phyloP scores from a whole-genome alignment of 2,329 filamentous ascomycete species.

The Fusarium hainanense region DNA sequence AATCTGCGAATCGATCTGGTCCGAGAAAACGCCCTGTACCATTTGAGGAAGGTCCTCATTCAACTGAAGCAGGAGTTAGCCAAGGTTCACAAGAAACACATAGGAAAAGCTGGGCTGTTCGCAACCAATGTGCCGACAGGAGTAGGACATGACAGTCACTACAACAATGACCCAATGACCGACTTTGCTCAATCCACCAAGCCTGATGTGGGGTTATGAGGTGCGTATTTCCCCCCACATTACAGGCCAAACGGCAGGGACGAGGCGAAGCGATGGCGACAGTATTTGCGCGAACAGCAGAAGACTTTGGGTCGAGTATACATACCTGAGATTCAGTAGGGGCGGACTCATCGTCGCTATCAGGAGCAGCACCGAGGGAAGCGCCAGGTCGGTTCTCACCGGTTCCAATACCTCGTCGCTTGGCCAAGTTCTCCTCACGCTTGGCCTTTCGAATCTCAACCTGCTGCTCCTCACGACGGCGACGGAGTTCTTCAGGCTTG shows the following conservation, averaged over 20 bases:
- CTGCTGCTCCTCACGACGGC: conserved; percentile 98
- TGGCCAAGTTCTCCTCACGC: conserved; percentile 98
- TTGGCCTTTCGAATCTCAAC: conserved; percentile 99
- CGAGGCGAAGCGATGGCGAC: conserved; percentile 26
- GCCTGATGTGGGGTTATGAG: conserved; percentile 50
- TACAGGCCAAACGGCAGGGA: conserved; percentile 37
- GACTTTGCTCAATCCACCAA: conserved; percentile 28
- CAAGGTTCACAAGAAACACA: conserved; percentile 11
- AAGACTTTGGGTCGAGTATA: conserved; percentile 15
- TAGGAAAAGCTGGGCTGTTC: conserved; percentile 9
- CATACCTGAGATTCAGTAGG: conserved; percentile 95
- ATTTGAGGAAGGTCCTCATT: conserved; percentile 98
- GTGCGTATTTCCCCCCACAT: conserved; percentile 51
- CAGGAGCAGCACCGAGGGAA: conserved; percentile 85
- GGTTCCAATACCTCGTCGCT: conserved; percentile 92
- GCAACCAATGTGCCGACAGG: background rate
- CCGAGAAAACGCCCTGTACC: conserved; percentile 97
- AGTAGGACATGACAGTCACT: conserved; percentile 20
- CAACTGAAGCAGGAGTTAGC: conserved; percentile 67
- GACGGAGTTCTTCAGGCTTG: conserved; percentile 98
- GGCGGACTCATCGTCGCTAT: conserved; percentile 96
- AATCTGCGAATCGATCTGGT: conserved; percentile 98
- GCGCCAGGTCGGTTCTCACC: conserved; percentile 83
- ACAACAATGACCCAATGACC: conserved; percentile 2
- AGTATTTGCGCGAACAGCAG: conserved; percentile 16